Evolutionary conservation across 148 eudicot species (phyloP).

Genomic region (Rhododendron kiyosumense): DNA sequence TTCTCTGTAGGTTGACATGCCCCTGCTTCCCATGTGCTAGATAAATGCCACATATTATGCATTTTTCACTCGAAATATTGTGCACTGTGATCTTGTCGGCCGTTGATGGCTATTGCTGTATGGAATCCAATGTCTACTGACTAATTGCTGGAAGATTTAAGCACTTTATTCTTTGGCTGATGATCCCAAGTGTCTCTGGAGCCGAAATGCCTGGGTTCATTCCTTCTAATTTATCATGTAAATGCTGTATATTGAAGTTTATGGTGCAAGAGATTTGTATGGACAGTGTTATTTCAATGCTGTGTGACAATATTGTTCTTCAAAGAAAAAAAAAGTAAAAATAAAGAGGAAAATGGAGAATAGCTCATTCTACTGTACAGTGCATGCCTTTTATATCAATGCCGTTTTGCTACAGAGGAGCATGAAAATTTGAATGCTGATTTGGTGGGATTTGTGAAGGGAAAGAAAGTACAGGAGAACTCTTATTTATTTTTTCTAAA

Average conservation of each 20-base stretch:
- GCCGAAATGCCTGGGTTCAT: constrained; percentile 20
- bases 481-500: too few species aligned
- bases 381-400: neutral
- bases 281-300: constrained; percentile 30
- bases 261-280: constrained; percentile 27
- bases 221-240: constrained; percentile 48
- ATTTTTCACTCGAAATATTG: constrained; percentile 1
- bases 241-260: constrained; percentile 53
- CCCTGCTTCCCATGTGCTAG: constrained; percentile 6
- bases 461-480: neutral
- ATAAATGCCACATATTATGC: neutral
- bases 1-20: constrained; percentile 17
- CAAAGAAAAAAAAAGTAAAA: constrained; percentile 16
- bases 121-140: constrained; percentile 10
- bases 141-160: constrained; percentile 3
- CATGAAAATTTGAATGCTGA: neutral
- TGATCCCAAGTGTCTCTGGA: constrained; percentile 9
- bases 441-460: neutral
- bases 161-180: constrained; percentile 7
- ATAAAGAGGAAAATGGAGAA: constrained; percentile 18
- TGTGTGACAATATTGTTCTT: constrained; percentile 42
- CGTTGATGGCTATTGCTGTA: constrained; percentile 18
- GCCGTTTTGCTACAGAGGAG: neutral
- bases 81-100: neutral
- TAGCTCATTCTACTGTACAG: constrained; percentile 7